Evolutionary conservation across 1,284 basidiomycete genomes (phyloP), one percentile per base, ranked within the genome.

Genomic region (Tilletia caries): DNA sequence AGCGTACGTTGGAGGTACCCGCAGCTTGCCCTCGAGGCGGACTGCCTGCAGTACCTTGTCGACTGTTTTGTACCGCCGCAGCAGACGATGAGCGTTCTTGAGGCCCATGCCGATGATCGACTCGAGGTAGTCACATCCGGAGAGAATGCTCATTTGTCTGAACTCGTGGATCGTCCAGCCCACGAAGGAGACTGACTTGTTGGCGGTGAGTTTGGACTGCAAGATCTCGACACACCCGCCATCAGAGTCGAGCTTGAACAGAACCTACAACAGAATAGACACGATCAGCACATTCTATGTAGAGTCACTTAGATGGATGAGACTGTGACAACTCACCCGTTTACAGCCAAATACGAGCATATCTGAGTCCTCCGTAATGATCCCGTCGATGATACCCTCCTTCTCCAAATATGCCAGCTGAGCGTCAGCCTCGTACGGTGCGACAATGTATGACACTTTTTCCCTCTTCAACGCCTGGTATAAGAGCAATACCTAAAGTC

Each of bases 341-440:
- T 88, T 88, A 85, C 94, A 96, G 15, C 95, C 96, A 81, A 97
- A 98, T 48, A 98, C 95, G 73, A 98, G 90, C 66, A 99, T 86
- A 84, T 99, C 96, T 4, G 95, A 98, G 85, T 98, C 96, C 84
- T 99, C 96, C 0, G 96, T 98, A 77, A 99, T 88, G 82, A 99
- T 91, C 2, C 90, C 96, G 82, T 96, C 91, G 66, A 96, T 92
- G 65, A 92, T 81, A 15, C 92, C 92, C 54, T 86, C 84, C 60
- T 88, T 89, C 82, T 98, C 96, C 64, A 99, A 87, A 84, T 91
- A 98, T 67, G 93, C 91, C 70, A 99, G 88, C 84, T 99, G 96
- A 0, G 96, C 94, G 81, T 99, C 96, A 0, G 96, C 96, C 86
- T 99, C 96, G 84, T 98, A 98, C 0, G 96, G 96, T 3, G 96